phyloP scores from a whole-genome alignment of 352 stramenopile species.

The Phytophthora sansomeana region DNA sequence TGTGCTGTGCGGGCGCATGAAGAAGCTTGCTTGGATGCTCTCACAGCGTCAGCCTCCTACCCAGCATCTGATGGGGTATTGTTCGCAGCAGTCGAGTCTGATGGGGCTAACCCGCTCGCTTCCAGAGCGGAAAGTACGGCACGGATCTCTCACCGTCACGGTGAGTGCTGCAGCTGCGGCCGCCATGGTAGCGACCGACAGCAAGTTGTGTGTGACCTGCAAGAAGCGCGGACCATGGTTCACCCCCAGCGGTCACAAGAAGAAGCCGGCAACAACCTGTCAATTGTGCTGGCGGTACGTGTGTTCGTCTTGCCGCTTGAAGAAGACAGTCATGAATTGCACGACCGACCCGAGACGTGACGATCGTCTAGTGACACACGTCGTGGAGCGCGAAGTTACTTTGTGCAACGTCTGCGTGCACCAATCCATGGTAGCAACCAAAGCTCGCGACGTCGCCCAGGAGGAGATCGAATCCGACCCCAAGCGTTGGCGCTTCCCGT shows the following conservation, averaged over 20 bases:
- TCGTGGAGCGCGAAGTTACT: slow-evolving; percentile 46
- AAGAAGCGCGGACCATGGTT: slow-evolving; percentile 47
- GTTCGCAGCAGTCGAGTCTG: slow-evolving; percentile 30
- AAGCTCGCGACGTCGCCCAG: slow-evolving; percentile 41
- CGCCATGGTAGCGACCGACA: slow-evolving; percentile 14
- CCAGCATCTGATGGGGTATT: slow-evolving; percentile 20
- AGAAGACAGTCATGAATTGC: slow-evolving; percentile 48
- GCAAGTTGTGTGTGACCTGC: slow-evolving; percentile 46
- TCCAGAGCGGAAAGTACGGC: slow-evolving; percentile 22
- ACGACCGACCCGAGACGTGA: slow-evolving; percentile 34
- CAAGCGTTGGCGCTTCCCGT: slow-evolving; percentile 31
- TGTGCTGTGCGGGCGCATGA: slow-evolving; percentile 69
- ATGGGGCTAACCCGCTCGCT: slow-evolving; percentile 33
- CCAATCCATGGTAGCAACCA: slow-evolving; percentile 44
- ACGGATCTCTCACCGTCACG: slow-evolving; percentile 36
- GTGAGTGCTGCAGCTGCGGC: slow-evolving; percentile 35
- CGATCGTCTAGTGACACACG: slow-evolving; percentile 25
- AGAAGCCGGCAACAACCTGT: slow-evolving; percentile 46
- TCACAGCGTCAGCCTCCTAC: slow-evolving; percentile 32
- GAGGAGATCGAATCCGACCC: slow-evolving; percentile 44
- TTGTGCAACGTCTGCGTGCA: slow-evolving; percentile 54
- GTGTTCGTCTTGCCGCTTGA: slow-evolving; percentile 62
- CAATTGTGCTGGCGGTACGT: slow-evolving; percentile 58
- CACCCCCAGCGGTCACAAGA: slow-evolving; percentile 32
- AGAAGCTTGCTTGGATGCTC: slow-evolving; percentile 72